Percentiles rank a stretch among this genome's conserved stretches.
These are phyloP conservation scores for Phaffomyces opuntiae DNA, from an alignment of 805 yeast species.

Conservation along the genomic window DNA sequence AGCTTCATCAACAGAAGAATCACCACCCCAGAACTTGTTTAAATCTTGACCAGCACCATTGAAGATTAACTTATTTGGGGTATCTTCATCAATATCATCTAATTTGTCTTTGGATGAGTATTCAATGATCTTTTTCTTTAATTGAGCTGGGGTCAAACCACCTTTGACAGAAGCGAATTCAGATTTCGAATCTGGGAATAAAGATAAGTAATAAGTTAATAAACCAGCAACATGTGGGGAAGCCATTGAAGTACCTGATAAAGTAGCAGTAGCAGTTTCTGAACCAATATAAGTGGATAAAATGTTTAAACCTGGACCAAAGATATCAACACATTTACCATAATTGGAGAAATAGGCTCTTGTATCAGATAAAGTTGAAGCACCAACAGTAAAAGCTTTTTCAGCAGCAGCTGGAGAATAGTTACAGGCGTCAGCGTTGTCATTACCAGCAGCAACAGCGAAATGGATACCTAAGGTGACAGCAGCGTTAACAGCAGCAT, in stretches of 20 bases:
- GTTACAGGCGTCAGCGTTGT: conserved; percentile 86
- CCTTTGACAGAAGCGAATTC: conserved; percentile 49
- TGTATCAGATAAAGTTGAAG: conserved; percentile 78
- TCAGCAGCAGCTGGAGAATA: conserved; percentile 87
- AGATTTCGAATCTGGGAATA: conserved; percentile 70
- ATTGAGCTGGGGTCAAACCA: conserved; percentile 60
- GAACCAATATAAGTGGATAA: conserved; percentile 81
- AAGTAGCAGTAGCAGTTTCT: conserved; percentile 64
- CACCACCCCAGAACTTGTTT: conserved; percentile 25
- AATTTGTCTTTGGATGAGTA: conserved; percentile 58
- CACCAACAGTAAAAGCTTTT: conserved; percentile 89
- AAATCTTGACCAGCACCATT: conserved; percentile 76
- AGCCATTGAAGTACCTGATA: conserved; percentile 98
- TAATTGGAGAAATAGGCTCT: conserved; percentile 95
- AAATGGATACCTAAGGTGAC: conserved; percentile 83
- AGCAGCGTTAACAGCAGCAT: conserved; percentile 84
- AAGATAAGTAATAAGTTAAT: conserved; percentile 79
- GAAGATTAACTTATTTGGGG: conserved; percentile 71
- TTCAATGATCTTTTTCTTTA: conserved; percentile 68
- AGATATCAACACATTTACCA: conserved; percentile 93
- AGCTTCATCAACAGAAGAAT: conserved; percentile 1
- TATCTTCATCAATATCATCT: conserved; percentile 58
- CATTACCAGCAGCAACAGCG: conserved; percentile 97
- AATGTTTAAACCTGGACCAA: conserved; percentile 92
- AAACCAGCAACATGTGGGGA: conserved; percentile 95